Evolutionary conservation across 768 basidiomycete genomes (phyloP), one percentile per base, ranked within the genome.

Genomic region (Lentinula sp.): DNA sequence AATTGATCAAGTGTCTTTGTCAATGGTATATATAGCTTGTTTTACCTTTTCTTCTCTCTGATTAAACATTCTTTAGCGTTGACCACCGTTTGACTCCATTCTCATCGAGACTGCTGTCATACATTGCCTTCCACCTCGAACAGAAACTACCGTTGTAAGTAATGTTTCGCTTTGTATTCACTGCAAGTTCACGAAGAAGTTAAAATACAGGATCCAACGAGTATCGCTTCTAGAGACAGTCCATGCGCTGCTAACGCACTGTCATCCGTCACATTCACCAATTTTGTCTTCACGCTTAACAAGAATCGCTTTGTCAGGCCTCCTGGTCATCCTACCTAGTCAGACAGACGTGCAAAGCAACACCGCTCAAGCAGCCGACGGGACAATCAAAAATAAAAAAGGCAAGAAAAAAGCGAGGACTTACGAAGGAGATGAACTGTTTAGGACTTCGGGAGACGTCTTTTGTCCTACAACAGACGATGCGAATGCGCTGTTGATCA

Each of bases 341-440:
- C 71, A 76, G 28, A 61, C 76, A 3, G 75, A 78, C 8, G 62
- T 65, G 8, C 68, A 73, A 39, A 56, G 61, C 21, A 31, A 32
- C 35, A 49, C 59, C 28, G 68, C 67, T 1, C 70, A 65, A 11
- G 39, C 61, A 15, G 28, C 28, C 28, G 62, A 67, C 45, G 66
- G 2, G 15, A 59, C 65, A 50, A 73, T 66, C 11, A 76, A 73
- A 61, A 75, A 67, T 13, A 84, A 77, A 68, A 85, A 84, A 65
- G 81, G 83, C 59, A 92, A 85, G 70, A 93, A 90, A 69, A 78
- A 87, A 50, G 78, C 80, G 18, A 81, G 85, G 21, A 85, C 79
- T 11, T 92, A 85, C 64, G 89, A 93, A 70, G 89, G 84, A 9
- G 90, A 90, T 58, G 89, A 88, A 66, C 73, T 88, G 5, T 85